A percentile compares a stretch with the other conserved stretches of the same genome.
These are phyloP conservation scores for Pythium aristosporum DNA, from an alignment of 352 stramenopile species.

Conservation along the genomic window DNA sequence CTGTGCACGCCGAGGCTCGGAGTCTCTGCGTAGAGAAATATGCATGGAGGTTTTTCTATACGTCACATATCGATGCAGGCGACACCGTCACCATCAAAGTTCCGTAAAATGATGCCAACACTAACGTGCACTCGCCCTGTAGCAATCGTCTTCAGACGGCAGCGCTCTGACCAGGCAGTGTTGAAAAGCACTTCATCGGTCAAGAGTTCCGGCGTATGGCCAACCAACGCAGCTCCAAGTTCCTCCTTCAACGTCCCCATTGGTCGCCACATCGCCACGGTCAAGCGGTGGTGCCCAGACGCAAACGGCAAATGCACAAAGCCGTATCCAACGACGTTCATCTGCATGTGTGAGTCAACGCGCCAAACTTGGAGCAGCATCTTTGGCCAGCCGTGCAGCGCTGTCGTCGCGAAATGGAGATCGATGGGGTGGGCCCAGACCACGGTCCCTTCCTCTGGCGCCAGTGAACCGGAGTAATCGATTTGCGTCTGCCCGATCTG, in stretches of 20 bases:
- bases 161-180: constrained; percentile 55
- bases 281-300: constrained; percentile 47
- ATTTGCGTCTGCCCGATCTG: constrained; percentile 63
- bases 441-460: constrained; percentile 25
- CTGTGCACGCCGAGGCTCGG: not conserved
- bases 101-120: constrained; percentile 48
- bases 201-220: constrained; percentile 50
- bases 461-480: constrained; percentile 37
- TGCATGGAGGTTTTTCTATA: not conserved
- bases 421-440: constrained; percentile 71
- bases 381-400: constrained; percentile 65
- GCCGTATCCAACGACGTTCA: constrained; percentile 55
- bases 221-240: constrained; percentile 45
- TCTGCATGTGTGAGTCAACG: constrained; percentile 45
- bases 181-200: constrained; percentile 60
- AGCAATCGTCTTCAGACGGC: constrained; percentile 60
- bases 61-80: constrained; percentile 27
- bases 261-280: constrained; percentile 54
- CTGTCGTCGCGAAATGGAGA: constrained; percentile 57
- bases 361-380: constrained; percentile 67
- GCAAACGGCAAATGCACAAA: constrained; percentile 59
- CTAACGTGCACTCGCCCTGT: constrained; percentile 52
- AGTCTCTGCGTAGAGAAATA: not conserved
- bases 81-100: constrained; percentile 29
- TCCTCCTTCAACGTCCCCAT: constrained; percentile 55